phyloP scores from a whole-genome alignment of 768 basidiomycete genomes.

The Tulasnella sp. region DNA sequence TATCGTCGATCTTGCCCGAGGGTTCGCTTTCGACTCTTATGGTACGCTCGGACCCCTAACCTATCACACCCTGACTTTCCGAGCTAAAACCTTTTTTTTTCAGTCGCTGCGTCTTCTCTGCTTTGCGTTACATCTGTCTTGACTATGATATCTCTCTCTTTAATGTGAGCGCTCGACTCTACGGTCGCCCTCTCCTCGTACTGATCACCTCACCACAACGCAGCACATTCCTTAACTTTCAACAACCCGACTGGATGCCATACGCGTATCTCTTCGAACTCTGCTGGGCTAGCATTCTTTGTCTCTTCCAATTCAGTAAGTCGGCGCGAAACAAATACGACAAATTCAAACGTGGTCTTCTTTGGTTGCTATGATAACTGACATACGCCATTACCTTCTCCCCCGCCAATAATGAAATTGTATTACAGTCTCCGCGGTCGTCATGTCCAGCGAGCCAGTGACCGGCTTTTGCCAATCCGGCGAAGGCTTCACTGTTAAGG shows the following conservation, averaged over 20 bases:
- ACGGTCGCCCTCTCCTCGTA: neutral
- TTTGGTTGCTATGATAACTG: neutral
- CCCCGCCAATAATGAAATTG: neutral
- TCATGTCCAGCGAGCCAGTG: neutral
- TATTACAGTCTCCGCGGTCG: slow-evolving; percentile 10
- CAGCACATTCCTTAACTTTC: slow-evolving; percentile 13
- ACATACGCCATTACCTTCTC: neutral
- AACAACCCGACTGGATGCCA: slow-evolving; percentile 8
- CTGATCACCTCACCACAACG: neutral
- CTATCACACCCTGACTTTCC: neutral
- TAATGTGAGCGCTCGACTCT: slow-evolving; percentile 2
- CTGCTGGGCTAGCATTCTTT: slow-evolving; percentile 1
- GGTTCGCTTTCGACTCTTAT: neutral
- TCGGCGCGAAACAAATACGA: neutral
- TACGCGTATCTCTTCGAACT: slow-evolving; percentile 2
- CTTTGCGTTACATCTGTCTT: slow-evolving; percentile 5
- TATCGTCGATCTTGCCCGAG: neutral
- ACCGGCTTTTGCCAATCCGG: neutral
- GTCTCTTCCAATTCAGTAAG: slow-evolving; percentile 19
- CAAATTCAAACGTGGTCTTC: neutral
- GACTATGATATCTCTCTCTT: slow-evolving; percentile 2
- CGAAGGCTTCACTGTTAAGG: neutral
- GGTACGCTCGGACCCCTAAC: neutral
- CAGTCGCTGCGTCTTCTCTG: slow-evolving; percentile 9
- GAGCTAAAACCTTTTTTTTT: neutral